Conservation (phyloP, 768 basidiomycete species). For the Punctularia strigosozonata region DNA sequence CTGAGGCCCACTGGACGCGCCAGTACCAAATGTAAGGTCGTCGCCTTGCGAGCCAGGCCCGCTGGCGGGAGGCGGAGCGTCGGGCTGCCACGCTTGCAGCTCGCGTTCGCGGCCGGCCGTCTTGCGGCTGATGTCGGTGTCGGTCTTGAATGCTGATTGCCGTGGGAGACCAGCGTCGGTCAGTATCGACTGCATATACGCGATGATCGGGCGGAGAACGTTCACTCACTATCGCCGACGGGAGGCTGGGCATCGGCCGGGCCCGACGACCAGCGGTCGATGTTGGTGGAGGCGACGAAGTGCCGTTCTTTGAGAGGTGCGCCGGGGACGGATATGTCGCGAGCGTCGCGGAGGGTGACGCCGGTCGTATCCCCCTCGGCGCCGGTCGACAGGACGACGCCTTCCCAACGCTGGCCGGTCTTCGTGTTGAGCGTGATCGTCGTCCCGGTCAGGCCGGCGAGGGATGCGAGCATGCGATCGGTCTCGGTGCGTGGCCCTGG, state of each 20-base stretch:
- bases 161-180: conserved; percentile 3
- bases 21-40: conserved; percentile 59
- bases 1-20: conserved; percentile 24
- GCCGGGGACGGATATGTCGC: conserved; percentile 56
- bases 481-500: conserved; percentile 32
- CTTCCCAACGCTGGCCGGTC: conserved; percentile 62
- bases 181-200: neutral
- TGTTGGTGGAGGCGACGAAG: conserved; percentile 63
- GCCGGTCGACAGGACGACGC: conserved; percentile 48
- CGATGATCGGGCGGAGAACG: neutral
- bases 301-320: conserved; percentile 58
- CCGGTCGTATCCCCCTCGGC: conserved; percentile 60
- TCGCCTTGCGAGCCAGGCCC: conserved; percentile 30
- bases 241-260: conserved; percentile 59
- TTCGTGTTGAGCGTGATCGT: conserved; percentile 70
- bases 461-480: conserved; percentile 50
- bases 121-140: conserved; percentile 63
- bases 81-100: conserved; percentile 67
- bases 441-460: conserved; percentile 48
- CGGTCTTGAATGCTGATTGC: conserved; percentile 64
- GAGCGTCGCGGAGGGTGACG: conserved; percentile 66
- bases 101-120: conserved; percentile 51
- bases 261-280: conserved; percentile 62
- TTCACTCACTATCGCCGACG: conserved; percentile 58
- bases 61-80: conserved; percentile 18